Evolutionary conservation across 805 yeast genomes (phyloP).

Genomic region (Cyberlindnera japonica): DNA sequence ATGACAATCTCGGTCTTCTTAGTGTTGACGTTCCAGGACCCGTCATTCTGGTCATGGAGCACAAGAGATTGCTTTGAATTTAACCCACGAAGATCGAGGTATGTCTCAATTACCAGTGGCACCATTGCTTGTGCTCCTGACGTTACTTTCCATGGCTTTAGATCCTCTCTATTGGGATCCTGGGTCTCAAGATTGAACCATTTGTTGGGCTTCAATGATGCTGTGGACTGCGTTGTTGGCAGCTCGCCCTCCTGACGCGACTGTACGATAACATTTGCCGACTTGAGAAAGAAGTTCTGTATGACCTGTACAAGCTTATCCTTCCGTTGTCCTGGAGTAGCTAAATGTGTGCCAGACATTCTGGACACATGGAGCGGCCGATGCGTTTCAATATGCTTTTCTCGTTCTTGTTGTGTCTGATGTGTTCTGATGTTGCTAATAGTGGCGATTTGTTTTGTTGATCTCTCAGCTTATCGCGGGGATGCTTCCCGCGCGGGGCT

Average conservation of each 20-base stretch:
- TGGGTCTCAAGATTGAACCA: constrained; percentile 61
- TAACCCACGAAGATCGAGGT: constrained; percentile 60
- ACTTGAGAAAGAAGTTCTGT: constrained; percentile 58
- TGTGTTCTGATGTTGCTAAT: too few relatives aligned
- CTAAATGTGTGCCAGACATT: not conserved
- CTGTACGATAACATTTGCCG: constrained; percentile 54
- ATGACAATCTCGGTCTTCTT: constrained; percentile 82
- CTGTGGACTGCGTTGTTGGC: not conserved
- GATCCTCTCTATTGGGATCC: constrained; percentile 46
- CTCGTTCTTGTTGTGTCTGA: too few relatives aligned
- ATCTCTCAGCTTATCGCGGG: too few relatives aligned
- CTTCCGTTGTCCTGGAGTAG: constrained; percentile 2
- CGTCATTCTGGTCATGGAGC: constrained; percentile 50
- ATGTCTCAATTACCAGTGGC: constrained; percentile 85
- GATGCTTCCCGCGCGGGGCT: too few relatives aligned
- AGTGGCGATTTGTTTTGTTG: too few relatives aligned
- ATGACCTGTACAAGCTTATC: constrained; percentile 28
- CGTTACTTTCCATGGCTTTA: constrained; percentile 70
- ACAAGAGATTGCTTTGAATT: constrained; percentile 55
- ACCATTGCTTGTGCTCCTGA: constrained; percentile 47
- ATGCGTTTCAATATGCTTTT: too few relatives aligned
- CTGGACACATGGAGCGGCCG: not conserved
- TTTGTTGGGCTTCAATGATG: constrained; percentile 38
- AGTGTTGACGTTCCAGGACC: constrained; percentile 55
- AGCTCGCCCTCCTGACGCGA: constrained; percentile 31